Conservation (phyloP, 2,329 filamentous ascomycete species). For the Rhynchosporium secalis region DNA sequence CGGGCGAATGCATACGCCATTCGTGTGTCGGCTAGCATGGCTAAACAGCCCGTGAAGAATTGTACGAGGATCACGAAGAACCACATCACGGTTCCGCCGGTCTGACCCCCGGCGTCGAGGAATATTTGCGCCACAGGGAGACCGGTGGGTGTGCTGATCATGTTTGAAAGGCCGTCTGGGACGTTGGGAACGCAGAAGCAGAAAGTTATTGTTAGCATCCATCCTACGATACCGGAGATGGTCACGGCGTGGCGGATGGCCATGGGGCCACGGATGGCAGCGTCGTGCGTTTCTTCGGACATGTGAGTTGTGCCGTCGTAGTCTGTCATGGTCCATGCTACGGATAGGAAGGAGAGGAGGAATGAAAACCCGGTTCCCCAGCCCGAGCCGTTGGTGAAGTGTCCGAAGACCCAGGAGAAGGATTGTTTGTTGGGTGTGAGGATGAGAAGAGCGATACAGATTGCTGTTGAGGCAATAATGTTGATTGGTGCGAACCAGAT, state of each 20-base stretch:
- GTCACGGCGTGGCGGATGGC: constrained; percentile 61
- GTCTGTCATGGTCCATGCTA: constrained; percentile 67
- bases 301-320: constrained; percentile 69
- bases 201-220: constrained; percentile 62
- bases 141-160: constrained; percentile 51
- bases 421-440: constrained; percentile 60
- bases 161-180: constrained; percentile 50
- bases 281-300: constrained; percentile 67
- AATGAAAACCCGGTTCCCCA: constrained; percentile 64
- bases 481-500: constrained; percentile 68
- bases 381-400: constrained; percentile 61
- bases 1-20: constrained; percentile 63
- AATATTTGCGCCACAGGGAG: constrained; percentile 61
- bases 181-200: constrained; percentile 63
- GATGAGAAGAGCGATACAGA: constrained; percentile 58
- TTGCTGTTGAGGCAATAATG: constrained; percentile 58
- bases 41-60: constrained; percentile 64
- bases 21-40: constrained; percentile 62
- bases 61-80: constrained; percentile 63
- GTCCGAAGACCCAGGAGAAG: constrained; percentile 59
- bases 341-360: constrained; percentile 55
- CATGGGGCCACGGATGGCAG: constrained; percentile 57
- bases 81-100: constrained; percentile 61
- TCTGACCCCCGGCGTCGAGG: constrained; percentile 58
- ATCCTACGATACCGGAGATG: constrained; percentile 60